Conservation (phyloP, 805 yeast species). For the Millerozyma miso region DNA sequence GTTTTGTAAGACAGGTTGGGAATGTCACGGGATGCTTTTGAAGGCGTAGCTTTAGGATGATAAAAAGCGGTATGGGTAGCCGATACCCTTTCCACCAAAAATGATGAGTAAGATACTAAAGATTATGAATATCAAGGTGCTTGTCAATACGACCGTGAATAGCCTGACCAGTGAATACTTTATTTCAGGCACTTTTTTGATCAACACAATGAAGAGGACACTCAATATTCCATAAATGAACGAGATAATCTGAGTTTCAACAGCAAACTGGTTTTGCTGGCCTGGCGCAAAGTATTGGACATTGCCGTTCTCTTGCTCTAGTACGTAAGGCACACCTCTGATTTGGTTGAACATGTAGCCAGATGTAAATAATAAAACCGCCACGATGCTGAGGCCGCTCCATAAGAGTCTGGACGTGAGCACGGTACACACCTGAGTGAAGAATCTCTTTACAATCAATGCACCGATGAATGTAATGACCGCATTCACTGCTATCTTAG, state of each 20-base stretch:
- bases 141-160: constrained; percentile 42
- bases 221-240: constrained; percentile 69
- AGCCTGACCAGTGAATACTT: constrained; percentile 44
- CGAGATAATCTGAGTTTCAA: constrained; percentile 85
- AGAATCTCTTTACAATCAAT: constrained; percentile 22
- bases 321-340: constrained; percentile 65
- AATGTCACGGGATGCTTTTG: not conserved
- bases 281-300: constrained; percentile 45
- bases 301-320: constrained; percentile 35
- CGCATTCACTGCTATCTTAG: constrained; percentile 31
- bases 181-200: constrained; percentile 51
- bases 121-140: constrained; percentile 45
- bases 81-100: constrained; percentile 65
- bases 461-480: constrained; percentile 28
- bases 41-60: not conserved
- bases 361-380: constrained; percentile 66
- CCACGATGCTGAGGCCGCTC: constrained; percentile 63
- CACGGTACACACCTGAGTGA: constrained; percentile 31
- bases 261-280: constrained; percentile 74
- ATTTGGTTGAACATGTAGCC: constrained; percentile 95
- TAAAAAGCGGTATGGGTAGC: constrained; percentile 68
- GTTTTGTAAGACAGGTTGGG: not conserved
- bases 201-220: constrained; percentile 52
- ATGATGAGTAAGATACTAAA: constrained; percentile 63
- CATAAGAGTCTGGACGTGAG: constrained; percentile 58